Base-by-base conservation (phyloP, 1,284 basidiomycete genomes). In the Apiotrichum gracile region DNA sequence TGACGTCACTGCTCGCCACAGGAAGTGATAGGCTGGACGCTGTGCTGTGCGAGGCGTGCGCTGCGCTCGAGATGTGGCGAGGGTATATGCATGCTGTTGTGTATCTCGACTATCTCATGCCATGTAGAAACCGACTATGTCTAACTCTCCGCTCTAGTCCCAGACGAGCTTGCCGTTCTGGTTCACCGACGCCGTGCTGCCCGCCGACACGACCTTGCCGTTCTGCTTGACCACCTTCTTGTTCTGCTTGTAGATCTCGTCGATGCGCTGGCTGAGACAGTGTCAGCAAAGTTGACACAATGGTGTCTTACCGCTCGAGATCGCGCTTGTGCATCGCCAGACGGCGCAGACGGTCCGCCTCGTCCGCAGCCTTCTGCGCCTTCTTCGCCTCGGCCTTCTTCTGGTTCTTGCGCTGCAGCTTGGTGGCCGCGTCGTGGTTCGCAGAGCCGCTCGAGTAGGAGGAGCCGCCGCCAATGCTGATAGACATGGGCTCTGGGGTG, bases 371-470 rank as follows among this genome's bases (percentile, higher is more conserved):
- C 55, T 61, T 63, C 16, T 61, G 58, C 3, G 61, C 66, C 50
- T 70, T 70, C 55, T 73, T 73, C n/a, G 60, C 64, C 31, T 70
- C 70, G 13, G 67, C 54, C 61, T 72, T 70, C 54, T 70, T 70
- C 17, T 63, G 64, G 49, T 73, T 73, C 66, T 73, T 73, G 54
- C 60, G 59, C 56, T 70, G 69, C 12, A 65, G 44, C 52, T 66
- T 65, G 45, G 69, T 71, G 4, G 44, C 34, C 16, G 35, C 37
- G n/a, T 57, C 56, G 42, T 33, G 27, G 37, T 27, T 27, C 24
- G 24, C 17, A 40, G 34, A 31, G 22, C 14, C 16, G 43, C 21
- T 21, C 2, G 19, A 14, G 46, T 37, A 26, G 10, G 46, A 25
- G 19, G 26, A 40, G 5, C 42, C 17, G 27, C 45, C 42, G 19